Conservation (phyloP, 2,329 filamentous ascomycete genomes). For the Dothideomycetes sp. region DNA sequence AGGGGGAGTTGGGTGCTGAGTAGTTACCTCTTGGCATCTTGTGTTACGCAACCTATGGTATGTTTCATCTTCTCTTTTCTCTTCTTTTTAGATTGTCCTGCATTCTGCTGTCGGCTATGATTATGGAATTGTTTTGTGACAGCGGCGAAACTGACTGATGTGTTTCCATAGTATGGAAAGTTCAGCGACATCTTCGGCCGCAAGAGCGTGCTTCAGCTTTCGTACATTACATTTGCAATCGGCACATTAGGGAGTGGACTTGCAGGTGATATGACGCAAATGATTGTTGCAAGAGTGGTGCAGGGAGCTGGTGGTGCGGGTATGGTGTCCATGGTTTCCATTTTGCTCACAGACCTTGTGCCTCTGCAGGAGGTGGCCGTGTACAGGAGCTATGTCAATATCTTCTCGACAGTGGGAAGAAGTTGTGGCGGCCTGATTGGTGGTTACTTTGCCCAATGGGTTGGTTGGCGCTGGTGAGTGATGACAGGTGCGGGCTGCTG, state of each 20-base stretch:
- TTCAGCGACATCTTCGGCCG: constrained; percentile 35
- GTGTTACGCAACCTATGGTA: constrained; percentile 26
- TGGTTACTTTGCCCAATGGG: constrained; percentile 48
- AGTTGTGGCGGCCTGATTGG: constrained; percentile 45
- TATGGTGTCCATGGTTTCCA: constrained; percentile 32
- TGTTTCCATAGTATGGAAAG: constrained; percentile 26
- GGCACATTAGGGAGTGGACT: constrained; percentile 30
- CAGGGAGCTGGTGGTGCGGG: constrained; percentile 35
- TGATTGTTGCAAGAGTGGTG: constrained; percentile 29
- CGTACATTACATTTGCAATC: constrained; percentile 30
- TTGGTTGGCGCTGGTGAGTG: constrained; percentile 54
- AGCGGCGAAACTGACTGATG: no score
- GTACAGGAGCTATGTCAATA: constrained; percentile 41
- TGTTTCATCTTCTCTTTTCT: no score
- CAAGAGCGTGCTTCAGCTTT: constrained; percentile 26
- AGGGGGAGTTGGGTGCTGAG: constrained; percentile 31
- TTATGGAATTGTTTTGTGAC: no score
- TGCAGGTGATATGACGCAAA: constrained; percentile 24
- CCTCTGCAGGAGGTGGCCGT: constrained; percentile 37
- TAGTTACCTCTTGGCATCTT: constrained; percentile 32
- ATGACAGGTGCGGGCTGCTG: background rate
- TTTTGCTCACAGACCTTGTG: constrained; percentile 35
- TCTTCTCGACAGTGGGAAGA: constrained; percentile 38
- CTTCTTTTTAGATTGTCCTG: no score
- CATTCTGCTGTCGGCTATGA: no score